phyloP scores from a whole-genome alignment of 2,329 filamentous ascomycete species.

The Fusarium metavorans region DNA sequence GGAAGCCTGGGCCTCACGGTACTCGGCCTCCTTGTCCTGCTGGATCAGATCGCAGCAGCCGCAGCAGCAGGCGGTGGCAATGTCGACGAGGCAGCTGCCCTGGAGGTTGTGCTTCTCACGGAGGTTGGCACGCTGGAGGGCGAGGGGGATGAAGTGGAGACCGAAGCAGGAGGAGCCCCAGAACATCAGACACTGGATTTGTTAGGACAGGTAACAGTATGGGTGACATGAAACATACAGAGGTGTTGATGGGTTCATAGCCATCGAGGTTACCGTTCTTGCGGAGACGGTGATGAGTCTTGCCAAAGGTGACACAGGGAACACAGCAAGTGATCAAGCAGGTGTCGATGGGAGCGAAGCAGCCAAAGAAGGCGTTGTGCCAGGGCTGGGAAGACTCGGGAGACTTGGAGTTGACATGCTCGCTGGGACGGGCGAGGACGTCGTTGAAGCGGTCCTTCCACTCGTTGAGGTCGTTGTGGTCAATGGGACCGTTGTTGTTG shows the following conservation, averaged over 20 bases:
- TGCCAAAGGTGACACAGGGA: constrained; percentile 62
- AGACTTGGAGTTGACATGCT: constrained; percentile 58
- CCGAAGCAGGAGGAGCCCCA: constrained; percentile 55
- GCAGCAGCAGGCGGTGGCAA: constrained; percentile 59
- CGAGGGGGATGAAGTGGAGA: constrained; percentile 56
- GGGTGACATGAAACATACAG: constrained; percentile 48
- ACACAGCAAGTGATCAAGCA: constrained; percentile 60
- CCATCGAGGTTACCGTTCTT: constrained; percentile 55
- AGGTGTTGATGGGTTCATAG: constrained; percentile 61
- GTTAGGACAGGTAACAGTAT: constrained; percentile 7
- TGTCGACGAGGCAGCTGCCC: constrained; percentile 57
- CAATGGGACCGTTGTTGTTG: constrained; percentile 51
- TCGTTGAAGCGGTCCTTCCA: constrained; percentile 60
- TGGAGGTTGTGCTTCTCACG: constrained; percentile 59
- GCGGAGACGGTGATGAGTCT: constrained; percentile 59
- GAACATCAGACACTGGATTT: constrained; percentile 56
- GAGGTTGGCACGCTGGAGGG: constrained; percentile 60
- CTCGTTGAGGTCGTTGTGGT: constrained; percentile 57
- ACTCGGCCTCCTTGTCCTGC: constrained; percentile 60
- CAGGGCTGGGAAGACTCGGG: constrained; percentile 53
- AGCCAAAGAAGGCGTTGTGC: constrained; percentile 57
- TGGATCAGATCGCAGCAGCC: constrained; percentile 59
- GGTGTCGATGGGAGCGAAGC: constrained; percentile 57
- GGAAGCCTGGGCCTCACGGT: constrained; percentile 47
- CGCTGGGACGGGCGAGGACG: constrained; percentile 55